Base-by-base conservation (phyloP, 768 basidiomycete genomes). In the Hysterangium stoloniferum region DNA sequence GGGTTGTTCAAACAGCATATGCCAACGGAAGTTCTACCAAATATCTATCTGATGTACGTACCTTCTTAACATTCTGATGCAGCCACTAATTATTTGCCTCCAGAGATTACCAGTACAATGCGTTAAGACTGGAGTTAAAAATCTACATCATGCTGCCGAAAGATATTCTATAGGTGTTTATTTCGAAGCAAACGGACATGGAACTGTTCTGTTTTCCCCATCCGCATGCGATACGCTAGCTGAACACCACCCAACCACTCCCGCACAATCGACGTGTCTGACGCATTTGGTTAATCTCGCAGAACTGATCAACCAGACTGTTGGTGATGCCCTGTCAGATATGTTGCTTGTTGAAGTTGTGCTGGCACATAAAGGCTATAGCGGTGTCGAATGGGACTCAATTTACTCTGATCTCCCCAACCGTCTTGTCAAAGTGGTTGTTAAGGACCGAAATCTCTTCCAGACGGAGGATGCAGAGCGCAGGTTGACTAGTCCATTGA, bases 141-240 rank as follows among this genome's bases (percentile, higher is more conserved):
- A 98, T 64, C 79, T 98, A 42, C 96, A 99, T 64, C 94, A 97
- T 62, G 96, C 94, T 13, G 96, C 96, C 9, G 90, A 94, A 59
- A 79, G 82, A 59, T 98, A 84, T 66, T 79, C 91, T 62, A 77
- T 99, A 49, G 96, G 96, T n/a, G 90, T 99, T 38, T 99, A 99
- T 69, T 99, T 99, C 60, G 96, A 99, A 66, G 96, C 96, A 29
- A 99, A 99, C 63, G 96, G 96, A 2, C 96, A 99, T 59, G 96
- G 96, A 28, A 99, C 96, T 2, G 91, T 98, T 41, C 67, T 98
- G 49, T 98, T 99, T 71, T 97, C 96, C 11, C 77, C 75, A 6
- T 64, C 75, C 17, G 86, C 91, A 3, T 74, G 84, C 50, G 70
- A 78, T 20, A 75, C 65, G 38, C 72, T 99, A 34, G 59, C 69